Conservation (phyloP, 176 grass and related monocot species). For the Chloris gayana region DNA sequence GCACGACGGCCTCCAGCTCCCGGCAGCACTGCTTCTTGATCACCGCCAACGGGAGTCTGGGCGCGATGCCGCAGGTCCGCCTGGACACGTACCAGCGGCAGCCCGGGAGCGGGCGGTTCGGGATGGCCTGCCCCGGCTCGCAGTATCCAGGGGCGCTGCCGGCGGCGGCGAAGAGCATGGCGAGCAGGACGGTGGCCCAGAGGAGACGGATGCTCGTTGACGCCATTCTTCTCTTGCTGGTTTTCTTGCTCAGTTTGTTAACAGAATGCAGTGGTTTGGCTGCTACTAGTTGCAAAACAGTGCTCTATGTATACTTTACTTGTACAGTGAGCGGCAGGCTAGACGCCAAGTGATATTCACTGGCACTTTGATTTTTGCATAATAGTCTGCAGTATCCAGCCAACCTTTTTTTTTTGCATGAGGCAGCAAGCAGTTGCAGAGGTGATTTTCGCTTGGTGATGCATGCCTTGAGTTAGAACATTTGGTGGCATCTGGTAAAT, state of each 20-base stretch:
- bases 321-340: no score
- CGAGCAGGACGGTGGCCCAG: constrained; percentile 4
- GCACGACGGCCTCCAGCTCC: constrained; percentile 11
- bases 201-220: neutral
- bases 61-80: constrained; percentile 3
- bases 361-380: no score
- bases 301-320: no score
- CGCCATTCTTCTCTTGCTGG: neutral
- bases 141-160: neutral
- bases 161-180: neutral
- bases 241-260: neutral
- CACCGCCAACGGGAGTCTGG: neutral
- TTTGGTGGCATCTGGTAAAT: neutral
- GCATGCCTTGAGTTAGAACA: neutral
- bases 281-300: neutral
- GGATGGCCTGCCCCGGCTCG: constrained; percentile 21
- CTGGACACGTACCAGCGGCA: constrained; percentile 27
- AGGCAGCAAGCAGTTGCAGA: no score
- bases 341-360: no score
- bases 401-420: neutral
- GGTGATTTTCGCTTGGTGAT: no score
- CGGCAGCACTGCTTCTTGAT: constrained; percentile 9
- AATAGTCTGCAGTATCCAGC: no score
- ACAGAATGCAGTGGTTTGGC: neutral
- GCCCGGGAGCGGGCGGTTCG: neutral